Percentiles rank a stretch among this genome's conserved stretches.
These are phyloP conservation scores for Blakeslea trispora DNA, from an alignment of 371 early-diverging fungal species.

Conservation along the genomic window DNA sequence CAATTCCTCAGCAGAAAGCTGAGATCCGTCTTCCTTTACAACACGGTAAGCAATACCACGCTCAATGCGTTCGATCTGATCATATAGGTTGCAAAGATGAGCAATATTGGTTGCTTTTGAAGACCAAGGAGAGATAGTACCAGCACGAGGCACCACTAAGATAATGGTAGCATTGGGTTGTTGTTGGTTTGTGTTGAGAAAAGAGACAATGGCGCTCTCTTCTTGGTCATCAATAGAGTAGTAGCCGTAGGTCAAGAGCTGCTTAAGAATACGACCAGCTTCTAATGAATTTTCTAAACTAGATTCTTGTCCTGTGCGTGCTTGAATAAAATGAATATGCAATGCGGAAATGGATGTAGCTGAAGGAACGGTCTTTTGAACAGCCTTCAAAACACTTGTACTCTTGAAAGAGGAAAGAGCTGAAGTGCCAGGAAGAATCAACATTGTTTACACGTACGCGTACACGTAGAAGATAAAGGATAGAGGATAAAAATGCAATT, in stretches of 20 bases:
- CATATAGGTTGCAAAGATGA: slow-evolving; percentile 77
- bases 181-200: slow-evolving; percentile 39
- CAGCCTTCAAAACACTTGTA: slow-evolving; percentile 51
- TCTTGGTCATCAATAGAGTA: slow-evolving; percentile 36
- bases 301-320: slow-evolving; percentile 44
- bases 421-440: slow-evolving; percentile 76
- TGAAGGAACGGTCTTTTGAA: slow-evolving; percentile 55
- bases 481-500: not conserved
- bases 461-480: not conserved
- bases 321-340: slow-evolving; percentile 74
- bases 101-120: slow-evolving; percentile 98
- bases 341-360: slow-evolving; percentile 58
- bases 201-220: slow-evolving; percentile 36
- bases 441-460: slow-evolving; percentile 44
- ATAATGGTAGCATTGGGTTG: slow-evolving; percentile 43
- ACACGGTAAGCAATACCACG: slow-evolving; percentile 79
- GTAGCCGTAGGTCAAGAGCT: slow-evolving; percentile 49
- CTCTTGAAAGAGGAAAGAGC: slow-evolving; percentile 76
- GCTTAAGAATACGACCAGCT: slow-evolving; percentile 47
- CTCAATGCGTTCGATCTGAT: slow-evolving; percentile 80
- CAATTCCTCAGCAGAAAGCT: slow-evolving; percentile 38
- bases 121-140: slow-evolving; percentile 98
- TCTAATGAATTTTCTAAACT: slow-evolving; percentile 36
- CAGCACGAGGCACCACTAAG: slow-evolving; percentile 83
- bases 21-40: slow-evolving; percentile 35